Evolutionary conservation across 805 yeast genomes (phyloP).

Genomic region (Lipomyces yamanashiensis): DNA sequence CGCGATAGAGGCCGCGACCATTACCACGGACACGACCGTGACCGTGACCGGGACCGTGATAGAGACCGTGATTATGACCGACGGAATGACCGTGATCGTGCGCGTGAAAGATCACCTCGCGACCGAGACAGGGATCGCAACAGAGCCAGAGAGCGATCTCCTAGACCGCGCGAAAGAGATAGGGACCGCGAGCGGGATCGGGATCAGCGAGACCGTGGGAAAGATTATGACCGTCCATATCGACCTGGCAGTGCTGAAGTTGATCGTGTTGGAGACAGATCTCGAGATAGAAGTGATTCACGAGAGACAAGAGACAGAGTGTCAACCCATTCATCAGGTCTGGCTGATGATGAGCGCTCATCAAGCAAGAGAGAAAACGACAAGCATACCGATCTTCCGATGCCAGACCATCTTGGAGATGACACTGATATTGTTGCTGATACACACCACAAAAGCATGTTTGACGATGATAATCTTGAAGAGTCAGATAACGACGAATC

Average conservation of each 20-base stretch:
- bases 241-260: neutral
- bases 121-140: conserved; percentile 13
- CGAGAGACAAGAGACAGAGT: neutral
- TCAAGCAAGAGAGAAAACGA: neutral
- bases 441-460: conserved; percentile 3
- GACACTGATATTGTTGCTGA: neutral
- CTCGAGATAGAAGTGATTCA: neutral
- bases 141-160: neutral
- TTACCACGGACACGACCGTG: conserved; percentile 9
- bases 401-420: conserved; percentile 6
- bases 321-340: neutral
- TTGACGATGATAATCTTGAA: conserved; percentile 40
- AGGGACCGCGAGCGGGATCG: conserved; percentile 25
- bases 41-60: conserved; percentile 10
- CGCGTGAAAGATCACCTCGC: conserved; percentile 13
- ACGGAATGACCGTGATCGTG: conserved; percentile 20
- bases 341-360: neutral
- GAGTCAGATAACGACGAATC: conserved; percentile 39
- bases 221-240: conserved; percentile 24
- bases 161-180: conserved; percentile 13
- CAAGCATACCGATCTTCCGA: conserved; percentile 1
- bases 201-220: conserved; percentile 17
- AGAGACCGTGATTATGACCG: conserved; percentile 11
- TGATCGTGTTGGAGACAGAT: conserved; percentile 1
- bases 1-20: conserved; percentile 18